These are phyloP conservation scores for Beauveria varroae DNA, from an alignment of 2,329 filamentous ascomycete species.

Conservation along the genomic window DNA sequence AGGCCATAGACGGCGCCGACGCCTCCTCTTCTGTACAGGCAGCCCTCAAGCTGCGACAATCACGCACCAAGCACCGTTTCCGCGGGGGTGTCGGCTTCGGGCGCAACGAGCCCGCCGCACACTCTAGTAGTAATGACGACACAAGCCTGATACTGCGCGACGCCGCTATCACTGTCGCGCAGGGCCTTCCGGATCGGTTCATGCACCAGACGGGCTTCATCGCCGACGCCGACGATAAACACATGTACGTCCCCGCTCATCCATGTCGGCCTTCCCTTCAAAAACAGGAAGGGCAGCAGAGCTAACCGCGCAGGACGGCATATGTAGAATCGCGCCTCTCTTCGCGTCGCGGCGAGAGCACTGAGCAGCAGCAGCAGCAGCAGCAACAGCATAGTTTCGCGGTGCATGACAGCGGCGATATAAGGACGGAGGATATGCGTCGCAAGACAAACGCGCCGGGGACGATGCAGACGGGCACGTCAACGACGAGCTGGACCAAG, in stretches of 20 bases:
- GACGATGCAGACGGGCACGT: background rate
- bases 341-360: constrained; percentile 38
- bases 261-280: background rate
- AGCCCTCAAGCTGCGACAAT: constrained; percentile 45
- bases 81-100: constrained; percentile 47
- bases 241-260: constrained; percentile 56
- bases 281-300: background rate
- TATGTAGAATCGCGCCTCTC: constrained; percentile 78
- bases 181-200: constrained; percentile 45
- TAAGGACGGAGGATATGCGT: too few species aligned
- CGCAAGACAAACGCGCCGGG: background rate
- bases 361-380: constrained; percentile 3
- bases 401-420: background rate
- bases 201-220: constrained; percentile 64
- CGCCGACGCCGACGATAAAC: constrained; percentile 59
- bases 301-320: constrained; percentile 73
- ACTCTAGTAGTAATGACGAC: constrained; percentile 17
- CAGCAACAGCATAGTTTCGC: background rate
- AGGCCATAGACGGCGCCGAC: background rate
- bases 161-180: constrained; percentile 9
- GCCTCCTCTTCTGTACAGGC: constrained; percentile 32
- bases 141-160: constrained; percentile 25
- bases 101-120: constrained; percentile 18
- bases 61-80: constrained; percentile 35
- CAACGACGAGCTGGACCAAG: background rate